These are phyloP conservation scores for Penicillium fimorum DNA, from an alignment of 495 filamentous ascomycete genomes.

Conservation along the genomic window DNA sequence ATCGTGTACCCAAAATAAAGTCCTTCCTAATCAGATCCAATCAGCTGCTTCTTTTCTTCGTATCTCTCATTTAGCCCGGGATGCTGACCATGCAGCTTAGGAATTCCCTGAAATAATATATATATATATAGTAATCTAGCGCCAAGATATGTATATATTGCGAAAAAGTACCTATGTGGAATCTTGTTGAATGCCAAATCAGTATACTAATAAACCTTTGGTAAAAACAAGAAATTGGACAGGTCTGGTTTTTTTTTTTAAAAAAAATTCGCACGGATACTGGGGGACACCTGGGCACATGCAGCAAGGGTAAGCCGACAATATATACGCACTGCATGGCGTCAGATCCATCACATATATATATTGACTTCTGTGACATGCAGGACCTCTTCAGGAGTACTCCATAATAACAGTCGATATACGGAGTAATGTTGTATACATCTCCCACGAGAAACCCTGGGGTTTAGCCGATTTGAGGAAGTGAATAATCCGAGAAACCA, in stretches of 20 bases:
- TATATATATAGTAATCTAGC: neutral
- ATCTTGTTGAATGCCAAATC: conserved; percentile 3
- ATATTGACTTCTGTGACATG: neutral
- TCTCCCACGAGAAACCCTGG: neutral
- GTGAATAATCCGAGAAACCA: too few species aligned
- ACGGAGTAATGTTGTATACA: neutral
- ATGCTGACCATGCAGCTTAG: conserved; percentile 3
- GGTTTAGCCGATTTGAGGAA: neutral
- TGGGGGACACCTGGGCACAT: neutral
- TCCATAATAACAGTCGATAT: neutral
- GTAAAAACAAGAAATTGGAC: neutral
- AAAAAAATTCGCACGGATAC: neutral
- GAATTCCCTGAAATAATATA: neutral
- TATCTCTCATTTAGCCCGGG: conserved; percentile 3
- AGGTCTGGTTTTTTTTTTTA: neutral
- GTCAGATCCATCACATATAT: neutral
- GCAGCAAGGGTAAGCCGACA: conserved; percentile 1
- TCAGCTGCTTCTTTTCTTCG: conserved; percentile 13
- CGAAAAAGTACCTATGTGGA: neutral
- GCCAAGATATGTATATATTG: neutral
- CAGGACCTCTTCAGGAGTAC: conserved; percentile 5
- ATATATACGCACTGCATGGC: neutral
- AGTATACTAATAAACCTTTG: neutral
- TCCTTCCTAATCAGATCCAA: conserved; percentile 21
- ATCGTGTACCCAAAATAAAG: conserved; percentile 21